These are phyloP conservation scores for Akanthomyces lecanii DNA, from an alignment of 2,329 filamentous ascomycete genomes.

Conservation along the genomic window DNA sequence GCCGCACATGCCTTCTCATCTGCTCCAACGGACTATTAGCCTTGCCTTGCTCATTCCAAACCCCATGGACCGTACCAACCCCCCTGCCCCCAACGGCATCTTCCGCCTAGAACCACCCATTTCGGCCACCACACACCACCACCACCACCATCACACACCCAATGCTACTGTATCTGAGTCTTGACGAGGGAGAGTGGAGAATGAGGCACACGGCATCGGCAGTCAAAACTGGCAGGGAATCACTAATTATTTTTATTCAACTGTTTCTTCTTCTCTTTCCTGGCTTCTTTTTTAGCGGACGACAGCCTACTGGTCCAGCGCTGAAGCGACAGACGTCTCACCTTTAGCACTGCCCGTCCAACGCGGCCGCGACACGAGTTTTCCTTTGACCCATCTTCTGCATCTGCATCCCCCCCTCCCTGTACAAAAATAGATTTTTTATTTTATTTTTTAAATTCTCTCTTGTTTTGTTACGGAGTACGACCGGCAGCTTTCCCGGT, in stretches of 20 bases:
- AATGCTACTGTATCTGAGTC: conserved; percentile 4
- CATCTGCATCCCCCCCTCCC: not conserved
- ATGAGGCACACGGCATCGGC: not conserved
- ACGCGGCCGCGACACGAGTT: not conserved
- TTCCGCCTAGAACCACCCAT: not conserved
- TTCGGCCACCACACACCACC: not conserved
- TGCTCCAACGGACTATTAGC: not conserved
- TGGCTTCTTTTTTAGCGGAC: not conserved
- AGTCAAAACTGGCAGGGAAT: not conserved
- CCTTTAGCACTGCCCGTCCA: not conserved
- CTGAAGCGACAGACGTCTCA: conserved; percentile 2
- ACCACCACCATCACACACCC: not conserved
- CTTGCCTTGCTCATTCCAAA: too few species aligned
- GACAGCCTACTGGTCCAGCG: not conserved
- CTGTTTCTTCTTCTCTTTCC: not conserved
- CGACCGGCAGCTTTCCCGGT: too few species aligned
- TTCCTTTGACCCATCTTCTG: not conserved
- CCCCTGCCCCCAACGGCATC: not conserved
- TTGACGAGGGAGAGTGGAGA: not conserved
- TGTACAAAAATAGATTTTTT: too few species aligned
- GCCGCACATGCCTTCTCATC: not conserved
- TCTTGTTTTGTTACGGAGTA: too few species aligned
- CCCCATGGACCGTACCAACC: too few species aligned
- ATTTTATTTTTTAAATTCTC: too few species aligned
- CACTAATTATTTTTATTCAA: not conserved